Evolutionary conservation across 306 rosid genomes (phyloP).

Genomic region (Pyrus communis): DNA sequence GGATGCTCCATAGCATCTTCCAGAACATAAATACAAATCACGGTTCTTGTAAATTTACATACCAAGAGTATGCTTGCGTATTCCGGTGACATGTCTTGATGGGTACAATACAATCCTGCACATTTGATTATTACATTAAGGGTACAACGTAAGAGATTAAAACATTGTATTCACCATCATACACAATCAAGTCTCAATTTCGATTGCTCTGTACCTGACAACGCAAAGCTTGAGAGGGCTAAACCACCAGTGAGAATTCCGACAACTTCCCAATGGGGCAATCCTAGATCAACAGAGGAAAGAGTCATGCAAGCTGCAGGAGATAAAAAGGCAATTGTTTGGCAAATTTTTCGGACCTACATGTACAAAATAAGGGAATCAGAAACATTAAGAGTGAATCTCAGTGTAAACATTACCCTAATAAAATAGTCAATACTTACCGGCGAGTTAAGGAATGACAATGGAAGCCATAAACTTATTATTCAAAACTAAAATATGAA

Average conservation of each 20-base stretch:
- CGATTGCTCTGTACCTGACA: conserved; percentile 55
- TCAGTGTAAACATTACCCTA: background rate
- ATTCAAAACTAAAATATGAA: background rate
- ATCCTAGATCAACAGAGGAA: conserved; percentile 87
- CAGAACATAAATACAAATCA: background rate
- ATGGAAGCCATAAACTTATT: background rate
- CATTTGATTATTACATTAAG: conserved; percentile 4
- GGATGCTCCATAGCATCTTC: conserved; percentile 12
- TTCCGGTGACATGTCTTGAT: conserved; percentile 94
- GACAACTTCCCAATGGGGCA: conserved; percentile 92
- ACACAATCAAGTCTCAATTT: background rate
- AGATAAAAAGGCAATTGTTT: conserved; percentile 85
- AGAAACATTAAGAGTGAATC: background rate
- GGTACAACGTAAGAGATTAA: conserved; percentile 8
- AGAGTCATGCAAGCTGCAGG: conserved; percentile 99
- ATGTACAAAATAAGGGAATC: background rate
- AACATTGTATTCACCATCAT: background rate
- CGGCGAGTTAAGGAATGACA: background rate
- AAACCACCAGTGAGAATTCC: conserved; percentile 79
- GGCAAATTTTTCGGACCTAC: conserved; percentile 98
- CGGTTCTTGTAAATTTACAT: conserved; percentile 11
- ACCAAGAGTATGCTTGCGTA: conserved; percentile 94
- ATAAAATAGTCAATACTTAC: background rate
- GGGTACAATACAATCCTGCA: conserved; percentile 94
- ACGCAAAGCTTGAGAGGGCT: conserved; percentile 96